phyloP scores from a whole-genome alignment of 805 yeast species.

The Torulaspora quercuum region DNA sequence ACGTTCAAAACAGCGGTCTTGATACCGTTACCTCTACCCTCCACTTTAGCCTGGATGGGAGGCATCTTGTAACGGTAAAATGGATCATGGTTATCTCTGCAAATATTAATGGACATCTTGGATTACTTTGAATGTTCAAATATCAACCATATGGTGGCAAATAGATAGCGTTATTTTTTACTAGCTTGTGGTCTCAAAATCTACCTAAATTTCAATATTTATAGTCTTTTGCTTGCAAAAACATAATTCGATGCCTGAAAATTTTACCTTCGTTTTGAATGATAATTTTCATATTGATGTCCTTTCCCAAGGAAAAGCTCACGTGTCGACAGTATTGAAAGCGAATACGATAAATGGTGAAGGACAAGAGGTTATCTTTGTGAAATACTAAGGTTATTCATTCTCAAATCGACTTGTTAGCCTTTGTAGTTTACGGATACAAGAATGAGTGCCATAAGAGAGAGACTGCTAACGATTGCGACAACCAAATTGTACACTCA shows the following conservation, averaged over 20 bases:
- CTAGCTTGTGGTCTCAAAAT: too few species aligned
- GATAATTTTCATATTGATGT: constrained; percentile 11
- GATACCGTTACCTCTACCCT: constrained; percentile 99
- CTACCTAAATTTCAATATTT: neutral
- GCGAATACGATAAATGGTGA: too few species aligned
- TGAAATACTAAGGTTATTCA: too few species aligned
- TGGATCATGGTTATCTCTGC: constrained; percentile 96
- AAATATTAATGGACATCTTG: constrained; percentile 83
- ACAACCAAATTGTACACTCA: constrained; percentile 49
- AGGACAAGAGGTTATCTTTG: too few species aligned
- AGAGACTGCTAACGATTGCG: constrained; percentile 50
- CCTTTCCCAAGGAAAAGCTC: neutral
- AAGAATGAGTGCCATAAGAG: constrained; percentile 31
- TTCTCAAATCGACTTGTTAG: too few species aligned
- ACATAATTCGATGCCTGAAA: constrained; percentile 11
- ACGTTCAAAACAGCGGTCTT: constrained; percentile 90
- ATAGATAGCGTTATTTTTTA: neutral
- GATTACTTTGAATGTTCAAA: neutral
- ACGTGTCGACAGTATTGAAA: too few species aligned
- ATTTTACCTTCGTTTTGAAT: too few species aligned
- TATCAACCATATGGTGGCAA: constrained; percentile 1
- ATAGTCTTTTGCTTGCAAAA: neutral
- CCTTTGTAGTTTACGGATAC: too few species aligned
- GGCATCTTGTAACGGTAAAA: constrained; percentile 99
- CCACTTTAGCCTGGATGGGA: constrained; percentile 91